Conservation (phyloP, 805 yeast genomes). For the Candida endomychidarum region DNA sequence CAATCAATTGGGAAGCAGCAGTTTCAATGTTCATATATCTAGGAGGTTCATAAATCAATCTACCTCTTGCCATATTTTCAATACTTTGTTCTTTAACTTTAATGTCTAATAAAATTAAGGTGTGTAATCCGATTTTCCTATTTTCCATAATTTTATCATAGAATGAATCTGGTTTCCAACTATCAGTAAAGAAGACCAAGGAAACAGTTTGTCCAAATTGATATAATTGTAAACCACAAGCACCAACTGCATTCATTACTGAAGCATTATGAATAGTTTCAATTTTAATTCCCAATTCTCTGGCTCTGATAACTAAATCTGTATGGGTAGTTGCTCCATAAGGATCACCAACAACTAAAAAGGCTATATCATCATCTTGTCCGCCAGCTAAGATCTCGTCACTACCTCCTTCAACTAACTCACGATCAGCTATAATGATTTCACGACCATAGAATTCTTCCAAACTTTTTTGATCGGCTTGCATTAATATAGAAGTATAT, state of each 20-base stretch:
- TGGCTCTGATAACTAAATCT: constrained; percentile 87
- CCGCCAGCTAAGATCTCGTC: constrained; percentile 81
- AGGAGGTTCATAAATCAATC: constrained; percentile 93
- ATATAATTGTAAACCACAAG: constrained; percentile 93
- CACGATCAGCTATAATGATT: constrained; percentile 89
- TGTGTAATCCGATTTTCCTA: constrained; percentile 86
- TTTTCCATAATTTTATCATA: constrained; percentile 88
- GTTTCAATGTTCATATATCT: constrained; percentile 91
- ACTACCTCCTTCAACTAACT: constrained; percentile 85
- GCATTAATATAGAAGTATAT: constrained; percentile 93
- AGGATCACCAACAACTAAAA: constrained; percentile 95
- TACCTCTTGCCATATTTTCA: constrained; percentile 91
- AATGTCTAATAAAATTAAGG: constrained; percentile 83
- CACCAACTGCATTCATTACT: constrained; percentile 97
- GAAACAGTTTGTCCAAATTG: constrained; percentile 98
- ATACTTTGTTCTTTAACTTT: constrained; percentile 96
- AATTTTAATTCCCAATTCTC: constrained; percentile 74
- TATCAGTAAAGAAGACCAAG: constrained; percentile 90
- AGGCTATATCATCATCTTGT: constrained; percentile 80
- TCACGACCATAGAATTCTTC: constrained; percentile 85
- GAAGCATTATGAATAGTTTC: constrained; percentile 93
- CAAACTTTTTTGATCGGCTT: constrained; percentile 71
- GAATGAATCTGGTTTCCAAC: constrained; percentile 96
- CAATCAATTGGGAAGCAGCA: constrained; percentile 84
- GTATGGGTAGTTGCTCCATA: constrained; percentile 99